A percentile compares a stretch with the other conserved stretches of the same genome.
Conservation (phyloP, 345 rosid species). For the Aquilaria malaccensis region DNA sequence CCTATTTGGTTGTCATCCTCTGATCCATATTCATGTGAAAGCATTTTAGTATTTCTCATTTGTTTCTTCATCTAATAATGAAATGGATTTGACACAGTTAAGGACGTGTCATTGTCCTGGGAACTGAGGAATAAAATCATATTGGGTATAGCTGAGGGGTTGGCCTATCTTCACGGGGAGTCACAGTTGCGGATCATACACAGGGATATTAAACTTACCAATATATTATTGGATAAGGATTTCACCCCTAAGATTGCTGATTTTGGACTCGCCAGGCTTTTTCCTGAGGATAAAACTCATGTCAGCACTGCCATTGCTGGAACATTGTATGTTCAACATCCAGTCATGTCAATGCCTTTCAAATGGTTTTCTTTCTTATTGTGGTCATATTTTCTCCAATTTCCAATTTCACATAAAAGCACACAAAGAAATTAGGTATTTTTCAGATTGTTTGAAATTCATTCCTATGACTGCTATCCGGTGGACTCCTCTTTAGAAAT, state of each 20-base stretch:
- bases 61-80: not conserved
- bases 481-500: no score
- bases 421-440: no score
- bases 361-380: no score
- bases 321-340: constrained; percentile 54
- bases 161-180: constrained; percentile 79
- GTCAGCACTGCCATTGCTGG: constrained; percentile 78
- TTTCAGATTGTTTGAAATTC: no score
- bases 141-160: constrained; percentile 71
- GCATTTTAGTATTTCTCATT: not conserved
- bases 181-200: constrained; percentile 72
- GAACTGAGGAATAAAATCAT: constrained; percentile 46
- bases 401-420: no score
- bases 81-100: constrained; percentile 32
- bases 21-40: not conserved
- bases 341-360: no score
- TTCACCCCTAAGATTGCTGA: constrained; percentile 77
- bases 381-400: no score
- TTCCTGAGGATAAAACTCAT: constrained; percentile 65
- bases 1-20: constrained; percentile 42
- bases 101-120: constrained; percentile 49
- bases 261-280: constrained; percentile 79
- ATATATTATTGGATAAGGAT: constrained; percentile 63
- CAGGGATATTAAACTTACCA: constrained; percentile 79
- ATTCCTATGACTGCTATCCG: no score